phyloP scores from a whole-genome alignment of 1,284 basidiomycete genomes.

The Fomitiporia mediterranea region DNA sequence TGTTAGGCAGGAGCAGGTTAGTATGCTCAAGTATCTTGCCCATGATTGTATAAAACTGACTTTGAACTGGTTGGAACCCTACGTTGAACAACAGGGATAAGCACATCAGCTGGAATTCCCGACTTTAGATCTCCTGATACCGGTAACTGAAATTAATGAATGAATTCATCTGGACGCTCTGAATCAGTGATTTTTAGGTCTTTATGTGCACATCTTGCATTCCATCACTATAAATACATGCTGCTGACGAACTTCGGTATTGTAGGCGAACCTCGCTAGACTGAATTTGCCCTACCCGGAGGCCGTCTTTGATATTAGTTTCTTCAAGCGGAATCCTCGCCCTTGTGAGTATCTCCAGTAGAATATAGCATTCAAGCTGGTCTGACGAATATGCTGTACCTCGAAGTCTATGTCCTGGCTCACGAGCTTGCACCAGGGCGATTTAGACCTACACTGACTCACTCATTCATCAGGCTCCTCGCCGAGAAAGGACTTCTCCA shows the following conservation, averaged over 20 bases:
- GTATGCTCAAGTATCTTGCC: not conserved
- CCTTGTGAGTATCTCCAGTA: constrained; percentile 51
- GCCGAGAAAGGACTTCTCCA: constrained; percentile 60
- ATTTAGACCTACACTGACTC: constrained; percentile 83
- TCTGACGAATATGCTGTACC: not conserved
- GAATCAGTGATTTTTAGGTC: not conserved
- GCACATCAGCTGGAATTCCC: constrained; percentile 21
- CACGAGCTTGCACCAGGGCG: constrained; percentile 88
- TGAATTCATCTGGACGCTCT: not conserved
- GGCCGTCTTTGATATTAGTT: constrained; percentile 76
- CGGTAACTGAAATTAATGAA: constrained; percentile 5
- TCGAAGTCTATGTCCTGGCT: constrained; percentile 76
- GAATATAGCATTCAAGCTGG: not conserved
- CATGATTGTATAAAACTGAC: not conserved
- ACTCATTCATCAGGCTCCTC: constrained; percentile 85
- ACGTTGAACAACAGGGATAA: constrained; percentile 13
- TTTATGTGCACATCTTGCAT: constrained; percentile 7
- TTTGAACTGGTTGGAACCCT: not conserved
- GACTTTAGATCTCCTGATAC: constrained; percentile 21
- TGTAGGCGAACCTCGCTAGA: constrained; percentile 67
- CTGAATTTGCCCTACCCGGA: constrained; percentile 75
- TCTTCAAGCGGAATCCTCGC: constrained; percentile 65
- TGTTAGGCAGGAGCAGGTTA: constrained; percentile 8
- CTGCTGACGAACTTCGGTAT: not conserved
- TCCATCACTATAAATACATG: not conserved